A percentile compares a stretch with the other conserved stretches of the same genome.
phyloP scores from a whole-genome alignment of 2,329 filamentous ascomycete species.

The Phialocephala sp. region DNA sequence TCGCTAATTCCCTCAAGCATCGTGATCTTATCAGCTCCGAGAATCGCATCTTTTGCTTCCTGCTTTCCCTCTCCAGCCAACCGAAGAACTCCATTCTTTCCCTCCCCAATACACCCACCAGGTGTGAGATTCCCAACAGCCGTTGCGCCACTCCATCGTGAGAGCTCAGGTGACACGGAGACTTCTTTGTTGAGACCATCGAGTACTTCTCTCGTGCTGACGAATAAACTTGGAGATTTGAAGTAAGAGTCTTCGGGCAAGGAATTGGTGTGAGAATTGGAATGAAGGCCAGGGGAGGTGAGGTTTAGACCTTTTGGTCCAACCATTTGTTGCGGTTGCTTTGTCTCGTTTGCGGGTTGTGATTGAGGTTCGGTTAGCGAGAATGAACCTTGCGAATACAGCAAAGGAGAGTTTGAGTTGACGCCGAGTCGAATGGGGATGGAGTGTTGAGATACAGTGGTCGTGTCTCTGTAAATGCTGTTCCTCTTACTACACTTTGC shows the following conservation, averaged over 20 bases:
- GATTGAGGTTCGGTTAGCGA: not conserved
- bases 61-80: too few species aligned
- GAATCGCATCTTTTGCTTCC: too few species aligned
- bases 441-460: slow-evolving; percentile 21
- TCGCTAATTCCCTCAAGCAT: too few species aligned
- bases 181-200: slow-evolving; percentile 15
- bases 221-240: not conserved
- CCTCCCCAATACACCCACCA: not conserved
- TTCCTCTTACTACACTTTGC: not conserved
- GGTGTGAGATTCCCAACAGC: not conserved
- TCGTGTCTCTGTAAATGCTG: slow-evolving; percentile 13
- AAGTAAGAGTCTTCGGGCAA: not conserved
- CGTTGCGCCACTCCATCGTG: slow-evolving; percentile 22
- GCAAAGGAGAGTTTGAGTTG: slow-evolving; percentile 11
- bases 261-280: not conserved
- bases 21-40: too few species aligned
- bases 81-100: not conserved
- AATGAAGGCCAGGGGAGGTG: slow-evolving; percentile 2
- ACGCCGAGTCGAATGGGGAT: slow-evolving; percentile 37
- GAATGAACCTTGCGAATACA: not conserved
- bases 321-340: slow-evolving; percentile 5
- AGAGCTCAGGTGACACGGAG: not conserved
- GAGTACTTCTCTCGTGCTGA: not conserved
- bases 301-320: slow-evolving; percentile 15
- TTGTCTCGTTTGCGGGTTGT: not conserved